A percentile compares a stretch with the other conserved stretches of the same genome.
Conservation (phyloP, 2,329 filamentous ascomycete genomes). For the Pyrenophora seminiperda region DNA sequence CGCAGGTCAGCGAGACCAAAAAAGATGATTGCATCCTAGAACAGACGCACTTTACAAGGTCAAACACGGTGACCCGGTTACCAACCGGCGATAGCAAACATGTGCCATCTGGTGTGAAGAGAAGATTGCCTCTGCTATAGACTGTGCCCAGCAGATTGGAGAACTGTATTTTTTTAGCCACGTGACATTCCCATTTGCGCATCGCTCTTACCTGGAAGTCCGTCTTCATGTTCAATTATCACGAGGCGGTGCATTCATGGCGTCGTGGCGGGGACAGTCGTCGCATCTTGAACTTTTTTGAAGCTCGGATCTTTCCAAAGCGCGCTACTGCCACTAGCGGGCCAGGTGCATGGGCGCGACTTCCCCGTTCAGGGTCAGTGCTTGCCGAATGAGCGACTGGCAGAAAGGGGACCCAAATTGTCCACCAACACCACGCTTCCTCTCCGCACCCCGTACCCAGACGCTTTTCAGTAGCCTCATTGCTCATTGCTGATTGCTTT, state of each 20-base stretch:
- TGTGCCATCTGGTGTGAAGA: conserved; percentile 95
- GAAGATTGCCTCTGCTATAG: conserved; percentile 95
- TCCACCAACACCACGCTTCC: conserved; percentile 36
- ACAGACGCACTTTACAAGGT: conserved; percentile 80
- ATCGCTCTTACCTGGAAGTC: conserved; percentile 80
- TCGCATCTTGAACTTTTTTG: conserved; percentile 44
- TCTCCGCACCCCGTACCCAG: conserved; percentile 18
- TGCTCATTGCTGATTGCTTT: conserved; percentile 3
- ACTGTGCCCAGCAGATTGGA: conserved; percentile 98
- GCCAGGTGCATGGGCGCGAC: conserved; percentile 36
- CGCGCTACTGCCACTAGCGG: conserved; percentile 20
- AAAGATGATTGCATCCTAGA: no score
- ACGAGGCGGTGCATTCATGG: conserved; percentile 12
- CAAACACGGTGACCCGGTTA: conserved; percentile 94
- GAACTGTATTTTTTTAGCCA: conserved; percentile 67
- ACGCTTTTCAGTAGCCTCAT: conserved; percentile 13
- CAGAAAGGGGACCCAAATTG: conserved; percentile 49
- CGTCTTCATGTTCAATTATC: conserved; percentile 78
- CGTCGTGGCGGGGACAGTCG: conserved; percentile 28
- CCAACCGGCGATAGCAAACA: conserved; percentile 95
- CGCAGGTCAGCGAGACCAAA: conserved; percentile 7
- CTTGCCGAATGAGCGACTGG: conserved; percentile 45
- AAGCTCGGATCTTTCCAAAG: conserved; percentile 17
- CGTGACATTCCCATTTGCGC: not conserved
- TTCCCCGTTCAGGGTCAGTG: conserved; percentile 46